Evolutionary conservation across 176 grass and related monocot species (phyloP).

Genomic region (Calamus simplicifolius): DNA sequence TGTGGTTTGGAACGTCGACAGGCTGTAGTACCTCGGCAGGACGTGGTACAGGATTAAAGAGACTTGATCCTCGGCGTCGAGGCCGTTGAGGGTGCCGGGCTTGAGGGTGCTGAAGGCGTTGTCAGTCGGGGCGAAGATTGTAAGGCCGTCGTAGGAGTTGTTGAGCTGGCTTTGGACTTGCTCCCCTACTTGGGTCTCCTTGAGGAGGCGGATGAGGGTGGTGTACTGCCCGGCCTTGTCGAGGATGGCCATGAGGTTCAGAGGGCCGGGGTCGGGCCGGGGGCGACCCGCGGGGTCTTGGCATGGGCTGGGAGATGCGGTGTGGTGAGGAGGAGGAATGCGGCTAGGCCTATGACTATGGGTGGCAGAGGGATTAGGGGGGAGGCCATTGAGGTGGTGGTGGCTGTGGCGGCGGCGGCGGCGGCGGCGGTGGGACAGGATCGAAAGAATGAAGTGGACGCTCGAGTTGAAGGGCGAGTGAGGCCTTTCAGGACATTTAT

Average conservation of each 20-base stretch:
- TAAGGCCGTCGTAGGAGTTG: slow-evolving; percentile 53
- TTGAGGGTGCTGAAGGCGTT: slow-evolving; percentile 45
- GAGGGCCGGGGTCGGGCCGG: slow-evolving; percentile 15
- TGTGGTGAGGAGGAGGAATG: slow-evolving; percentile 11
- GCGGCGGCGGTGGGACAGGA: not conserved
- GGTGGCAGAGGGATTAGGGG: slow-evolving; percentile 3
- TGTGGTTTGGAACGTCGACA: slow-evolving; percentile 34
- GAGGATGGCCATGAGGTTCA: slow-evolving; percentile 61
- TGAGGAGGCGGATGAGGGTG: slow-evolving; percentile 49
- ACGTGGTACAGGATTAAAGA: slow-evolving; percentile 52
- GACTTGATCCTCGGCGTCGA: slow-evolving; percentile 40
- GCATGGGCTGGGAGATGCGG: not conserved
- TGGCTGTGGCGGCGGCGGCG: not conserved
- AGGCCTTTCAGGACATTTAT: not conserved
- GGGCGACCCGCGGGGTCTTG: slow-evolving; percentile 12
- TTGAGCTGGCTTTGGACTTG: slow-evolving; percentile 62
- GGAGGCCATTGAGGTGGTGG: too few relatives aligned
- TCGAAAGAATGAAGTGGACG: not conserved
- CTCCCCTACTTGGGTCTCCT: slow-evolving; percentile 20
- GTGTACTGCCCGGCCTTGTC: slow-evolving; percentile 57
- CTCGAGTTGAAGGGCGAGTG: slow-evolving; percentile 1
- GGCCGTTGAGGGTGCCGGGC: slow-evolving; percentile 35
- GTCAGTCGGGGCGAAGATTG: slow-evolving; percentile 55
- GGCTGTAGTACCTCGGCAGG: slow-evolving; percentile 47
- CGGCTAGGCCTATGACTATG: slow-evolving; percentile 18